phyloP scores from a whole-genome alignment of 306 rosid genomes.

The Cucumis hystrix region DNA sequence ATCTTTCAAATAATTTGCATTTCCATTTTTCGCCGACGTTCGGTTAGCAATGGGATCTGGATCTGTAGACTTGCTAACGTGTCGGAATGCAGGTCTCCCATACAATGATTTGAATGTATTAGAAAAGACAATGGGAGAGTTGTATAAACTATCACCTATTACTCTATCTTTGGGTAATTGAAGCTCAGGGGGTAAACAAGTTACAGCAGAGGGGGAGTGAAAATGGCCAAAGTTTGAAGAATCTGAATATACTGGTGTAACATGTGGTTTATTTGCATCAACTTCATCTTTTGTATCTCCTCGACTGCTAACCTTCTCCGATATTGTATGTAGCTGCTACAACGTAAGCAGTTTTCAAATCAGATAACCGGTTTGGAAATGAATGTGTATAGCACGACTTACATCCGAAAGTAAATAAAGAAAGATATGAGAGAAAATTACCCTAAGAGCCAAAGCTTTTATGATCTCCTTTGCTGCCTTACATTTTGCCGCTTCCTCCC shows the following conservation, averaged over 20 bases:
- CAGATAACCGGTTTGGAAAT: neutral
- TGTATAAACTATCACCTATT: constrained; percentile 26
- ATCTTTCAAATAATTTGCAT: constrained; percentile 14
- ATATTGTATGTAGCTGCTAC: constrained; percentile 51
- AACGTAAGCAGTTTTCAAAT: neutral
- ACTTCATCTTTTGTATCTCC: constrained; percentile 27
- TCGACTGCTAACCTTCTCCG: constrained; percentile 31
- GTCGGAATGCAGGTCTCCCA: constrained; percentile 24
- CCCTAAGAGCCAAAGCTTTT: constrained; percentile 60
- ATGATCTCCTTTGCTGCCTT: constrained; percentile 66
- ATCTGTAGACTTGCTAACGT: constrained; percentile 14
- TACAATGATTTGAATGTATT: constrained; percentile 36
- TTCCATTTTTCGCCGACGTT: constrained; percentile 22
- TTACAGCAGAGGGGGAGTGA: neutral
- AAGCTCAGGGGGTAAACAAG: constrained; percentile 14
- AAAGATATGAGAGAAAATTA: constrained; percentile 14
- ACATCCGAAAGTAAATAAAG: neutral
- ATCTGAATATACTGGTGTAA: constrained; percentile 27
- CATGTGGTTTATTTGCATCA: constrained; percentile 22
- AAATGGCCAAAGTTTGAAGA: constrained; percentile 5
- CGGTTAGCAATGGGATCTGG: constrained; percentile 9
- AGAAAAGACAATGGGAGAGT: constrained; percentile 49
- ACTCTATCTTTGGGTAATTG: constrained; percentile 21
- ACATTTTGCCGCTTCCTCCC: constrained; percentile 59
- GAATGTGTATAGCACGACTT: neutral